Base-by-base conservation (phyloP, 75 land plant species). In the Sequoiadendron giganteum region DNA sequence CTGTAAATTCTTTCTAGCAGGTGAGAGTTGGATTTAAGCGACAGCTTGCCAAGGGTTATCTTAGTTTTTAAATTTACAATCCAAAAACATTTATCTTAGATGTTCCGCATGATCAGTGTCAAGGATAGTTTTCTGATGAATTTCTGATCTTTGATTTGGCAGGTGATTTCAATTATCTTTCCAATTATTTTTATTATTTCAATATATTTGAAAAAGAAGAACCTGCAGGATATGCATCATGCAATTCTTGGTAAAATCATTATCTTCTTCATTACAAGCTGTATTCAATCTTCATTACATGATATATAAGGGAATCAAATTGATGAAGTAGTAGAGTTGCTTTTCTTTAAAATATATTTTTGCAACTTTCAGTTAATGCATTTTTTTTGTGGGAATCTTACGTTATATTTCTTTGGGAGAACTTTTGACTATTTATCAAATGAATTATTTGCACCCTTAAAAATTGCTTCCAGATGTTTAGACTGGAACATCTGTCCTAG, bases 151-250 rank as follows among this genome's bases (percentile, higher is more conserved):
- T 47, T 82, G 52, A 47, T 85, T 54, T 85, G 54, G 34, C 91
- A 93, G 94, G 91, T 90, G 52, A 90, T 92, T 84, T 89, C 91
- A 30, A 36, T 93, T 36, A 68, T 86, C 30, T 65, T 92, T 55
- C 94, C 94, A 49, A 30, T 92, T 36, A 10, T 87, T 39, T 83
- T 91, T 65, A 70, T 88, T 16, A n/a, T 86, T 38, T 40, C 84
- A 21, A 85, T 86, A 75, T 93, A 85, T 85, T 65, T 92, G 38
- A 75, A 65, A 45, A 86, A 79, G 72, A 92, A 89, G 78, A 89
- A 92, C 42, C 32, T 87, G 39, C 89, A 88, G 10, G 94, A 93
- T 68, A 45, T 92, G 43, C 94, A 93, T 68, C 93, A 93, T 86
- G 94, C 93, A 30, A 47, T 89, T 19, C 90, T 93, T 52, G 93